Base-by-base conservation (phyloP, 1,139 yeast genomes). In the Geotrichum citri-aurantii region DNA sequence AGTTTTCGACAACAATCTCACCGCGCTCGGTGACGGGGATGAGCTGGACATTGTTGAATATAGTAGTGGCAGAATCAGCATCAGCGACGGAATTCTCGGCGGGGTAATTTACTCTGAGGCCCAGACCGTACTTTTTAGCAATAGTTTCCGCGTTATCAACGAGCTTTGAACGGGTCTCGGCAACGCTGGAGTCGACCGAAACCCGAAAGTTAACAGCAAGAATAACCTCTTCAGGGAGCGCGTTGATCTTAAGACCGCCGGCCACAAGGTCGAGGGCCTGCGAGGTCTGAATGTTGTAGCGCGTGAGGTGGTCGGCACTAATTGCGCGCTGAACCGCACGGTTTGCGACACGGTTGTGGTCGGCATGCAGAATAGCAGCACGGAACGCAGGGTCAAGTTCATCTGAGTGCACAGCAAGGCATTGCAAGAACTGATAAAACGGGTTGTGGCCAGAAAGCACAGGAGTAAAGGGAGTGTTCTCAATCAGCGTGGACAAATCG, bases 191-290 rank as follows among this genome's bases (percentile, higher is more conserved):
- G 55, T 80, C 84, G 21, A 79, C 70, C 1, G 83, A 79, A 56
- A 83, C 77, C 62, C 89, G 75, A 61, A 81, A 82, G 67, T 84
- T 84, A 50, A 84, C 76, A 52, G 77, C 66, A 19, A 83, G 73
- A 4, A 75, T 73, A 3, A 80, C 84, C 59, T 75, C 77, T 66
- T 86, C 92, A 0, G 93, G 92, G 55, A 86, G 74, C 1, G 89
- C 89, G 67, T 85, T 85, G 24, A 81, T 74, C 68, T 85, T 85
- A 46, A 78, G 79, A 17, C 90, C 91, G 7, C 89, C 89, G 11
- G 72, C 64, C 51, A 85, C 73, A 11, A 83, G 75, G 68, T 84
- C 88, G 23, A 81, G 75, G 0, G 88, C 86, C 66, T 83, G 88
- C 5, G 87, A 78, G 0, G 89, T 84, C 47, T 78, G 76, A 54